These are phyloP conservation scores for Ganoderma resinaceum DNA, from an alignment of 1,284 basidiomycete species.

Conservation along the genomic window DNA sequence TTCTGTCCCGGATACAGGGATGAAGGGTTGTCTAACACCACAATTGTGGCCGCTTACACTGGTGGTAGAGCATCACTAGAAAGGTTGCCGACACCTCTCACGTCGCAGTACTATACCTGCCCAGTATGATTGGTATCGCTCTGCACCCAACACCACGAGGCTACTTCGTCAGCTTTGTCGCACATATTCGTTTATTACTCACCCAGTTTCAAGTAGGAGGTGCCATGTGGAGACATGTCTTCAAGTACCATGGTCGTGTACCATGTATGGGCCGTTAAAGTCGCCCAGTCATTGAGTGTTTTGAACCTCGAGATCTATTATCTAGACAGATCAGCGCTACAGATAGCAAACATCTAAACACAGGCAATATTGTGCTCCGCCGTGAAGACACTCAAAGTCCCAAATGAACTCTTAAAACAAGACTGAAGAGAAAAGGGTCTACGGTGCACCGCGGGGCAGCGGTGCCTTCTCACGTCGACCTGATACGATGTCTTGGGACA, in stretches of 20 bases:
- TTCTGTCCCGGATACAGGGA: no score
- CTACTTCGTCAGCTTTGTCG: no score
- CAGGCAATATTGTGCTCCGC: background rate
- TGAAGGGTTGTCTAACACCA: no score
- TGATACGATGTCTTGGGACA: constrained; percentile 41
- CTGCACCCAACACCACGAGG: no score
- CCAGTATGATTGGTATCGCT: no score
- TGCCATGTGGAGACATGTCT: background rate
- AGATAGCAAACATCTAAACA: background rate
- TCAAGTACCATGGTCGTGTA: background rate
- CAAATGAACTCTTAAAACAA: background rate
- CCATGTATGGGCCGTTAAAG: background rate
- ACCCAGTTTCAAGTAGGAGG: no score
- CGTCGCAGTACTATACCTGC: no score
- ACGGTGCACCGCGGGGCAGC: background rate
- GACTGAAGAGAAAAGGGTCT: background rate
- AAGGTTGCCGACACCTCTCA: no score
- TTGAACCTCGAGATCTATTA: background rate
- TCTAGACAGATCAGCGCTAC: background rate
- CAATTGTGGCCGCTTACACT: no score
- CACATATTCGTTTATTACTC: no score
- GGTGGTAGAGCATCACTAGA: no score
- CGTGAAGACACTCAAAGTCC: background rate
- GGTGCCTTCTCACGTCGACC: background rate
- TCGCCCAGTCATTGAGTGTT: background rate